Conservation (phyloP, 1,284 basidiomycete species). For the Anthracocystis panici-leucophaei region DNA sequence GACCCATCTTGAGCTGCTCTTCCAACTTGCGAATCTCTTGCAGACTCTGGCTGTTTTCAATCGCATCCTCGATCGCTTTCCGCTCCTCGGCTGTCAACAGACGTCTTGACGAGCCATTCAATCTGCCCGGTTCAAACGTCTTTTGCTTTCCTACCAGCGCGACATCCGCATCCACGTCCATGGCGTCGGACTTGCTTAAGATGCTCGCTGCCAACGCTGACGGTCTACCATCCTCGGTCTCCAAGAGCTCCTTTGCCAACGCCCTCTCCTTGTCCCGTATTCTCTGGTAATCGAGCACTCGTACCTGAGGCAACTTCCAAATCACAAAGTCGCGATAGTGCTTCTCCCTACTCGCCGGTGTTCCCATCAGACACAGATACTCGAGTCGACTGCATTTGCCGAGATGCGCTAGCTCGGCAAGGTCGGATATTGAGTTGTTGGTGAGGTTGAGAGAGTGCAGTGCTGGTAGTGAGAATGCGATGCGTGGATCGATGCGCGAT, state of each 20-base stretch:
- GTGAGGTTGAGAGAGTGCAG: constrained; percentile 76
- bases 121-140: constrained; percentile 72
- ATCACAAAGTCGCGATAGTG: constrained; percentile 91
- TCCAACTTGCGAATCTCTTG: constrained; percentile 73
- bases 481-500: constrained; percentile 81
- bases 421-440: constrained; percentile 74
- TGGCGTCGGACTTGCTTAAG: constrained; percentile 77
- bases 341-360: constrained; percentile 90
- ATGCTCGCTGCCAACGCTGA: constrained; percentile 71
- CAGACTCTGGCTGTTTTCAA: constrained; percentile 87
- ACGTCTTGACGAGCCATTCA: constrained; percentile 73
- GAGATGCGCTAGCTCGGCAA: constrained; percentile 87
- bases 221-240: constrained; percentile 56
- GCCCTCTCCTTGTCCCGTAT: constrained; percentile 81
- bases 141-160: constrained; percentile 72
- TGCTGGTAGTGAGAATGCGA: constrained; percentile 85
- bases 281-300: constrained; percentile 95
- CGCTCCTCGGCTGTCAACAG: constrained; percentile 93
- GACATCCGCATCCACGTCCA: constrained; percentile 68
- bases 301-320: constrained; percentile 75
- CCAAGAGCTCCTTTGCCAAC: constrained; percentile 57
- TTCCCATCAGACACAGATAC: constrained; percentile 87
- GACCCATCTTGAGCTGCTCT: constrained; percentile 63
- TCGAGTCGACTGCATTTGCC: constrained; percentile 82
- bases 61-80: constrained; percentile 87